Base-by-base conservation (phyloP, 2,329 filamentous ascomycete species). In the Onygenales sp. region DNA sequence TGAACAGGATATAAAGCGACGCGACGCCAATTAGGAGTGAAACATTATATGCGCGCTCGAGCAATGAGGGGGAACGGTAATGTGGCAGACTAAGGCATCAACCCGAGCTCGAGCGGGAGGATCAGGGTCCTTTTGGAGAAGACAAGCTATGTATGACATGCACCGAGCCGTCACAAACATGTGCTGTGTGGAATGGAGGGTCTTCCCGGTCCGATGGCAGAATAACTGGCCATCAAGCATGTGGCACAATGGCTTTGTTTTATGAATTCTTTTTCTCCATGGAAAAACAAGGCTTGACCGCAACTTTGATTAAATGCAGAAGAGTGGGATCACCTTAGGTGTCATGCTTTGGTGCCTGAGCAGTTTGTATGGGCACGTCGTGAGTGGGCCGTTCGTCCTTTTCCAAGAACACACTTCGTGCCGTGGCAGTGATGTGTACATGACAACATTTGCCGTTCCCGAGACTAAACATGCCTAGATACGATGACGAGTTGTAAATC, bases 341-440 rank as follows among this genome's bases (percentile, higher is more conserved):
- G 32, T 47, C 33, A 47, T 47, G 45, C 45, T 33, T 47, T 47
- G 45, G 31, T 47, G 45, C 45, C 45, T 47, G 45, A 47, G 27
- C 36, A 14, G 27, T 33, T 37, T 32, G 14, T 17, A 47, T 37
- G 45, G 11, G 32, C 13, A 34, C 21, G 32, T 33, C 21, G 45
- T 34, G n/a, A 13, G 43, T 34, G 43, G 45, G 9, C 45, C 21
- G 13, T 32, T 33, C 31, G 14, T 33, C 13, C 4, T 17, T 36
- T 36, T 34, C 10, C 5, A 21, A 21, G 17, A 43, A 43, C 14
- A 11, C 31, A n/a, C 45, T 34, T 34, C n/a, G 32, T 46, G 13
- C 11, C 6, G 14, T 47, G 43, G 43, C 17, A 32, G 27, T 45
- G 43, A 45, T 33, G 43, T 45, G 43, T 45, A 45, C 42, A 32